Conservation (phyloP, 1,284 basidiomycete genomes). For the Irpex lacteus region DNA sequence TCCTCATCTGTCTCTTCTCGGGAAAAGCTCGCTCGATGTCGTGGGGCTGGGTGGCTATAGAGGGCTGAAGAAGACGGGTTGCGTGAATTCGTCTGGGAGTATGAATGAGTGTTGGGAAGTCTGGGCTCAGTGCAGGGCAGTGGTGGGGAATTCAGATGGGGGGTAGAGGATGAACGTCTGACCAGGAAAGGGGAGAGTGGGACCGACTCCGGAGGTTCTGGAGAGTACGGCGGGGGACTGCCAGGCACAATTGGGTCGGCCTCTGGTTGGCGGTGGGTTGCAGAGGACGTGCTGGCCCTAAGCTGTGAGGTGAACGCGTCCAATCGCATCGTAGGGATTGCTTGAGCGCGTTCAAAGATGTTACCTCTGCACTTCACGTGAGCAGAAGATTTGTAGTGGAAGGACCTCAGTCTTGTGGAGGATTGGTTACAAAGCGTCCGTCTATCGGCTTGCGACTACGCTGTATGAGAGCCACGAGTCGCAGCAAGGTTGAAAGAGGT, state of each 20-base stretch:
- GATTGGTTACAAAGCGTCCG: too few relatives aligned
- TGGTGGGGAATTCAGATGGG: conserved; percentile 16
- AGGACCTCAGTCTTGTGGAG: too few relatives aligned
- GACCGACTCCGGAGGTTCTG: conserved; percentile 13
- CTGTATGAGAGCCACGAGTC: background rate
- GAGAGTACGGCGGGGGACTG: conserved; percentile 19
- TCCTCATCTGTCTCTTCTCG: conserved; percentile 19
- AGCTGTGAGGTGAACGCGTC: background rate
- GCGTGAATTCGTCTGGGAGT: conserved; percentile 6
- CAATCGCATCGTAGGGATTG: background rate
- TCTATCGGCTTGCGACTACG: background rate
- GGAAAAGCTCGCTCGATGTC: conserved; percentile 7
- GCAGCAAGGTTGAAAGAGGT: background rate
- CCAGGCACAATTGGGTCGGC: conserved; percentile 3
- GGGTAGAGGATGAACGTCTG: conserved; percentile 15
- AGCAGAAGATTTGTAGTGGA: too few relatives aligned
- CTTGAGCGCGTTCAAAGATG: background rate
- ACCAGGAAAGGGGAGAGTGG: conserved; percentile 11
- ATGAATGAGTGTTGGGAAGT: conserved; percentile 2
- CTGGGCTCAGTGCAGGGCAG: background rate
- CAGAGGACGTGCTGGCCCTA: background rate
- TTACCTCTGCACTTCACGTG: too few relatives aligned
- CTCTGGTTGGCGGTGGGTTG: background rate
- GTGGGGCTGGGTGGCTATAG: background rate
- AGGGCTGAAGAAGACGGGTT: conserved; percentile 12